A percentile compares a stretch with the other conserved stretches of the same genome.
Evolutionary conservation across 2,329 filamentous ascomycete species (phyloP).

Genomic region (Cucurbitaria berberidis): DNA sequence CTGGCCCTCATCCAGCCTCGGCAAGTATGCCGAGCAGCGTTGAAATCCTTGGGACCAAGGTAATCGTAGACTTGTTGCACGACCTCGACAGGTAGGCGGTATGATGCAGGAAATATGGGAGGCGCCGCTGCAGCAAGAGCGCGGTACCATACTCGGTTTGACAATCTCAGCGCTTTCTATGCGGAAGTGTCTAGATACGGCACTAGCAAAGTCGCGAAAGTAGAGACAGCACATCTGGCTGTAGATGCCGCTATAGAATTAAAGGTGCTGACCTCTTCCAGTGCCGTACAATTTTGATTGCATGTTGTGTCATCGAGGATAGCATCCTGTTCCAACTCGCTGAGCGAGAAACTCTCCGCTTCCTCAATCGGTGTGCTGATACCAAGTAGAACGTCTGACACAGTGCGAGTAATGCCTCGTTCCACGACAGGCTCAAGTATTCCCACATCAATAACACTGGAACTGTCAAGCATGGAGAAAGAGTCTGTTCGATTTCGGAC

Average conservation of each 20-base stretch:
- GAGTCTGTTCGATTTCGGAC: constrained; percentile 27
- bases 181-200: constrained; percentile 18
- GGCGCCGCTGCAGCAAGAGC: constrained; percentile 30
- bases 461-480: constrained; percentile 26
- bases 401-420: constrained; percentile 24
- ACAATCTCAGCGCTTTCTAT: constrained; percentile 37
- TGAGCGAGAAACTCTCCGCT: constrained; percentile 7
- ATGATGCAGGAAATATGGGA: constrained; percentile 31
- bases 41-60: constrained; percentile 60
- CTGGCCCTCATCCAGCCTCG: constrained; percentile 65
- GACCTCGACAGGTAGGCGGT: constrained; percentile 55
- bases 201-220: constrained; percentile 2
- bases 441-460: constrained; percentile 24
- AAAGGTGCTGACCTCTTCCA: background rate
- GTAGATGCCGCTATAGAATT: background rate
- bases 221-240: background rate
- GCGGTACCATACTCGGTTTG: constrained; percentile 45
- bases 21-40: constrained; percentile 66
- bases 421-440: constrained; percentile 33
- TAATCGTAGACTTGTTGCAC: constrained; percentile 56
- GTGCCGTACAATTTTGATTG: background rate
- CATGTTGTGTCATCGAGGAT: background rate
- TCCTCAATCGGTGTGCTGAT: constrained; percentile 28
- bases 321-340: constrained; percentile 7
- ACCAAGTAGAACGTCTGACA: constrained; percentile 36